phyloP scores from a whole-genome alignment of 2,329 filamentous ascomycete species.

The Drechslerella coelobrocha region DNA sequence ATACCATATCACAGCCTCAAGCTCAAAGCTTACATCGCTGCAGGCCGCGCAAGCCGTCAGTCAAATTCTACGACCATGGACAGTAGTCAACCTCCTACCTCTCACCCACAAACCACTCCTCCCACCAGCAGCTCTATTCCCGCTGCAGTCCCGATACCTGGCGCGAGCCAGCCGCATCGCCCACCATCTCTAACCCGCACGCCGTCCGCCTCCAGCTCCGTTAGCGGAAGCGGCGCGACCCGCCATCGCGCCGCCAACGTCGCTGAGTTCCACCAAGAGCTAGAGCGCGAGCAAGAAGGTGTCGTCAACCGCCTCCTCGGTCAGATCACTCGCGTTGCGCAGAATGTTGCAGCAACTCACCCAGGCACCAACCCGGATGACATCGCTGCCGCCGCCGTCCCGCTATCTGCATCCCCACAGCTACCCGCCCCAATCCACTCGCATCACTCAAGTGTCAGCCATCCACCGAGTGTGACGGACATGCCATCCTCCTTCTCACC shows the following conservation, averaged over 20 bases:
- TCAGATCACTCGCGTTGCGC: conserved; percentile 69
- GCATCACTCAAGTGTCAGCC: conserved; percentile 54
- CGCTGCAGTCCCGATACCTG: conserved; percentile 36
- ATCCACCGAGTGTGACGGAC: conserved; percentile 49
- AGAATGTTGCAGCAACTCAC: conserved; percentile 75
- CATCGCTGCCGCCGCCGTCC: conserved; percentile 58
- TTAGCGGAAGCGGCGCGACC: conserved; percentile 31
- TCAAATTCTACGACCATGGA: conserved; percentile 25
- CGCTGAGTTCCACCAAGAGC: conserved; percentile 54
- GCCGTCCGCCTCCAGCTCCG: conserved; percentile 41
- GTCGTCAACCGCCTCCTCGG: conserved; percentile 71
- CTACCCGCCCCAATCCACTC: conserved; percentile 59
- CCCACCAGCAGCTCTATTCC: conserved; percentile 13
- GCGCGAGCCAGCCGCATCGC: conserved; percentile 18
- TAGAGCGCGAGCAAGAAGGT: conserved; percentile 55
- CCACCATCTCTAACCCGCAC: conserved; percentile 28
- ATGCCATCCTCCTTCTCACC: conserved; percentile 57
- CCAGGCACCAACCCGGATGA: conserved; percentile 61
- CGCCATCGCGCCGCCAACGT: conserved; percentile 51
- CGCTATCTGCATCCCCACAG: conserved; percentile 58
- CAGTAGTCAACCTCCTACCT: conserved; percentile 18
- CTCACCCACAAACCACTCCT: conserved; percentile 7
- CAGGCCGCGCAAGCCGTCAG: too few species aligned
- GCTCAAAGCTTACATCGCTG: background rate
- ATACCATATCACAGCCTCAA: too few species aligned